A percentile compares a stretch with the other conserved stretches of the same genome.
Evolutionary conservation across 176 grass and related monocot genomes (phyloP).

Genomic region (Phyllostachys edulis): DNA sequence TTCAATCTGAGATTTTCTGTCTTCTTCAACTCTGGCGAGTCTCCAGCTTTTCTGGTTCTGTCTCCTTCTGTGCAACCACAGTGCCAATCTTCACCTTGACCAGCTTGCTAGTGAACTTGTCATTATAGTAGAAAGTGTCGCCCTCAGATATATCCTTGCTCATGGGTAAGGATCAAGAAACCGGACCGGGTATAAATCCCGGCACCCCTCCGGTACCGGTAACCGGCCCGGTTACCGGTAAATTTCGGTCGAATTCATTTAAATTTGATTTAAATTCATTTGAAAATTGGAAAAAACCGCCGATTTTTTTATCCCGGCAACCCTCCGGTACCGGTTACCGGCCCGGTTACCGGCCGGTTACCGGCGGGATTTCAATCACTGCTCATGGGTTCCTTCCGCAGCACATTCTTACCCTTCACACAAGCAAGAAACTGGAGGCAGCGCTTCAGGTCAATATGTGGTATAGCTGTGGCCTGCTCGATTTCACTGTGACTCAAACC

Average conservation of each 20-base stretch:
- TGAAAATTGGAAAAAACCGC: too few species aligned
- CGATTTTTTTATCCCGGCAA: too few species aligned
- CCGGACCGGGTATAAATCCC: too few species aligned
- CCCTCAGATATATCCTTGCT: too few species aligned
- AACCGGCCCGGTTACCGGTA: too few species aligned
- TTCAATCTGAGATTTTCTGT: conserved; percentile 52
- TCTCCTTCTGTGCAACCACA: conserved; percentile 54
- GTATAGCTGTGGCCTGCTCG: conserved; percentile 9
- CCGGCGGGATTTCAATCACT: too few species aligned
- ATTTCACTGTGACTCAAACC: conserved; percentile 5
- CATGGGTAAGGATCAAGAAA: too few species aligned
- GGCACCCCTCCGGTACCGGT: too few species aligned
- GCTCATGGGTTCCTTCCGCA: conserved; percentile 74
- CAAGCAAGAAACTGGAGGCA: conserved; percentile 67
- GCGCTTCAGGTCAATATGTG: conserved; percentile 39
- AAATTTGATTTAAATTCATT: too few species aligned
- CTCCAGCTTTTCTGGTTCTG: conserved; percentile 60
- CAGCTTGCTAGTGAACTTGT: conserved; percentile 69
- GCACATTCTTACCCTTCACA: conserved; percentile 69
- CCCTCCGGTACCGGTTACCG: too few species aligned
- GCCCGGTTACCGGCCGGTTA: too few species aligned
- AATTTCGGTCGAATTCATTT: too few species aligned
- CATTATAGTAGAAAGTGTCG: conserved; percentile 56
- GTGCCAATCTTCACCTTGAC: conserved; percentile 71
- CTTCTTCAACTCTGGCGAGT: conserved; percentile 58